Conservation (phyloP, 495 filamentous ascomycete genomes). For the Penicillium coprophilum region DNA sequence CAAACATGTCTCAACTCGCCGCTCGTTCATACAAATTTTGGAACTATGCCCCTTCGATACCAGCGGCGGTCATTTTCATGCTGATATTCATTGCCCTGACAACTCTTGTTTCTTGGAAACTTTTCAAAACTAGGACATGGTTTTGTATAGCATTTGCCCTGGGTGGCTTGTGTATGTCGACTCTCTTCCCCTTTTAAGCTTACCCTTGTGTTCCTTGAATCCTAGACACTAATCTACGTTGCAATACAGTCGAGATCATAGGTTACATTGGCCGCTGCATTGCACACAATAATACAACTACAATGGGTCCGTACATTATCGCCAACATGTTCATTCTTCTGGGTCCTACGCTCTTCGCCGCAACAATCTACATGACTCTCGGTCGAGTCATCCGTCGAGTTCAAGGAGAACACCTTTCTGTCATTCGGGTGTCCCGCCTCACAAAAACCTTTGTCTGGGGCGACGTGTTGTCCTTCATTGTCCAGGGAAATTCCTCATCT, state of each 20-base stretch:
- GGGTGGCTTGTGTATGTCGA: constrained; percentile 52
- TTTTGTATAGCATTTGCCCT: constrained; percentile 59
- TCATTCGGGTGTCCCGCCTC: constrained; percentile 9
- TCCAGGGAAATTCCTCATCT: constrained; percentile 9
- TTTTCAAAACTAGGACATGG: constrained; percentile 52
- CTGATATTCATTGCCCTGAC: constrained; percentile 47
- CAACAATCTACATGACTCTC: constrained; percentile 55
- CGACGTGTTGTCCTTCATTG: constrained; percentile 21
- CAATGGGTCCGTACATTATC: constrained; percentile 23
- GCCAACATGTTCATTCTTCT: constrained; percentile 30
- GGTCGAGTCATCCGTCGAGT: constrained; percentile 44
- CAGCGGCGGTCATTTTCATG: constrained; percentile 43
- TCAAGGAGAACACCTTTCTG: constrained; percentile 32
- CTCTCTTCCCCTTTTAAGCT: background rate
- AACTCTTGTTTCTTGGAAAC: constrained; percentile 42
- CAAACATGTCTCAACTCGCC: background rate
- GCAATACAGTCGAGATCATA: constrained; percentile 43
- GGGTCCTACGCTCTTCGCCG: constrained; percentile 46
- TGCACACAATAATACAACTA: constrained; percentile 14
- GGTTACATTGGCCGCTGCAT: constrained; percentile 51
- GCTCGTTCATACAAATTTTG: constrained; percentile 1
- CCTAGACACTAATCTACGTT: background rate
- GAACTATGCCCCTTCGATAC: constrained; percentile 5
- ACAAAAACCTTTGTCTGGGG: constrained; percentile 28
- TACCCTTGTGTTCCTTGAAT: background rate